A percentile compares a stretch with the other conserved stretches of the same genome.
Evolutionary conservation across 2,329 filamentous ascomycete genomes (phyloP).

Genomic region (Microcyclosporella mali): DNA sequence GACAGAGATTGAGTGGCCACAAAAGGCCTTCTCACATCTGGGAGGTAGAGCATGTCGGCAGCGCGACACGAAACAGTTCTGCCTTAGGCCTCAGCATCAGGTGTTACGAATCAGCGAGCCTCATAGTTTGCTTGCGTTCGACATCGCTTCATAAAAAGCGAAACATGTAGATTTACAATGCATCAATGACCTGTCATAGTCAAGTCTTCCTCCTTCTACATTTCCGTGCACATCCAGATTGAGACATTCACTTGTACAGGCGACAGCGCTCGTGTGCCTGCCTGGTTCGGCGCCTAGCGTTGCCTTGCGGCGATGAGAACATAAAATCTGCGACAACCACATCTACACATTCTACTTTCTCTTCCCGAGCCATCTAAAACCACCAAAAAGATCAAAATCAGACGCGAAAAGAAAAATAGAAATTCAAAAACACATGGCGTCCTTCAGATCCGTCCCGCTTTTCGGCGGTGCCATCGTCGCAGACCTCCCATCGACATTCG

Average conservation of each 20-base stretch:
- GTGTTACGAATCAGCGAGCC: too few relatives aligned
- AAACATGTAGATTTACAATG: slow-evolving; percentile 12
- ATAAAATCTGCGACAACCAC: not conserved
- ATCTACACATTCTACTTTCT: not conserved
- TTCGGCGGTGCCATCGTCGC: slow-evolving; percentile 67
- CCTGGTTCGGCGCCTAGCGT: slow-evolving; percentile 14
- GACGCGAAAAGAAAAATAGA: not conserved
- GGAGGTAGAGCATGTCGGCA: too few relatives aligned
- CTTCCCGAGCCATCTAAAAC: not conserved
- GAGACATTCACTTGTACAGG: slow-evolving; percentile 1
- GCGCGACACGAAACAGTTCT: not conserved
- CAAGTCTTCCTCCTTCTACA: not conserved
- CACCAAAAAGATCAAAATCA: not conserved
- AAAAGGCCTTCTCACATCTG: too few relatives aligned
- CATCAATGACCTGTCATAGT: too few relatives aligned
- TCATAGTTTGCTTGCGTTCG: not conserved
- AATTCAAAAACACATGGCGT: not conserved
- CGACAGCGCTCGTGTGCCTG: slow-evolving; percentile 3
- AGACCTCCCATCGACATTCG: slow-evolving; percentile 62
- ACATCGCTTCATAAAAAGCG: slow-evolving; percentile 3
- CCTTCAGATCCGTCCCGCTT: slow-evolving; percentile 36
- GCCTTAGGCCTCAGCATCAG: too few relatives aligned
- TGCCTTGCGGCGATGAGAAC: slow-evolving; percentile 9
- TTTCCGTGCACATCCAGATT: not conserved
- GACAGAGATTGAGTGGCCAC: too few relatives aligned